Percentiles rank a stretch among this genome's conserved stretches.
These are phyloP conservation scores for Fragosphaeria purpurea DNA, from an alignment of 2,329 filamentous ascomycete species.

Conservation along the genomic window DNA sequence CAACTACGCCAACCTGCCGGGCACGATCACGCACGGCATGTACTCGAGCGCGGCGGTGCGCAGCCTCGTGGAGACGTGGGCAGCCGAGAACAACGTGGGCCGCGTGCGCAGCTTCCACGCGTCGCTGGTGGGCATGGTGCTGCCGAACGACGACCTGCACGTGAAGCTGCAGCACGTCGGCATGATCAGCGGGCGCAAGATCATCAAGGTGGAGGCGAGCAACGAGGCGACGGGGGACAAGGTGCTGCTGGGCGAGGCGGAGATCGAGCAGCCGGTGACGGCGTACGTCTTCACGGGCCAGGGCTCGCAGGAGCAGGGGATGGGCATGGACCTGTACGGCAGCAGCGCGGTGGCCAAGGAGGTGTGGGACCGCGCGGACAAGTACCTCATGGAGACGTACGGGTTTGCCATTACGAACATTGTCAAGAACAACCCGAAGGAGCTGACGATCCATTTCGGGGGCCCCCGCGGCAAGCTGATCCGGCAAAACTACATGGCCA, in stretches of 20 bases:
- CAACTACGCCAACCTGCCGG: conserved; percentile 87
- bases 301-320: conserved; percentile 96
- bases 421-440: conserved; percentile 98
- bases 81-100: conserved; percentile 95
- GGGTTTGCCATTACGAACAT: conserved; percentile 98
- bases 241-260: conserved; percentile 87
- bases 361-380: conserved; percentile 96
- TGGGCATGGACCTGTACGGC: conserved; percentile 98
- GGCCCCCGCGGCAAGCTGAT: conserved; percentile 95
- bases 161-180: conserved; percentile 94
- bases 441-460: conserved; percentile 96
- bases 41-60: conserved; percentile 96
- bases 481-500: conserved; percentile 97
- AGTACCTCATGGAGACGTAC: conserved; percentile 97
- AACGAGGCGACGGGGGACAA: conserved; percentile 96
- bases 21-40: conserved; percentile 98
- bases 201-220: conserved; percentile 95
- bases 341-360: conserved; percentile 91
- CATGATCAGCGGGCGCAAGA: conserved; percentile 97
- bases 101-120: conserved; percentile 97
- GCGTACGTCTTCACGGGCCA: conserved; percentile 98
- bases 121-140: conserved; percentile 94
- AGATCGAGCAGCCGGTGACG: conserved; percentile 94
- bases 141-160: conserved; percentile 89
- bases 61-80: conserved; percentile 96